A percentile compares a stretch with the other conserved stretches of the same genome.
Evolutionary conservation across 2,329 filamentous ascomycete species (phyloP).

Genomic region (Hymenoscyphus occultus): DNA sequence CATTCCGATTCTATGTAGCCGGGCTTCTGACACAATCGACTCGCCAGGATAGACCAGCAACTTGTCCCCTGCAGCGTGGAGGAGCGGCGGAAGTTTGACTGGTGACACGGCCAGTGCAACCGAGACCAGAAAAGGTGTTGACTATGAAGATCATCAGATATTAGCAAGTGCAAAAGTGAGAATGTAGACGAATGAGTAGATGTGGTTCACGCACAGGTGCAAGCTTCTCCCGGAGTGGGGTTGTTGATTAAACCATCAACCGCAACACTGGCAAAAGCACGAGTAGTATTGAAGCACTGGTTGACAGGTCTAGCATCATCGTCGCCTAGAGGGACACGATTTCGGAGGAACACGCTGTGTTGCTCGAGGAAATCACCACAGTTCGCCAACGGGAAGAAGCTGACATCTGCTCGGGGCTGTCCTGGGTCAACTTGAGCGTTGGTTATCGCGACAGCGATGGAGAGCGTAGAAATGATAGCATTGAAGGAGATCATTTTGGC

Average conservation of each 20-base stretch:
- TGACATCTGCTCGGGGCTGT: neutral
- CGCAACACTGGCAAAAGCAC: neutral
- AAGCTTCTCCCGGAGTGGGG: neutral
- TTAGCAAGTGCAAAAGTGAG: neutral
- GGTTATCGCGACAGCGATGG: neutral
- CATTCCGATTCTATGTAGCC: neutral
- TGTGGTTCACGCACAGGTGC: neutral
- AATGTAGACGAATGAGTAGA: neutral
- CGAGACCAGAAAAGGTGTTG: neutral
- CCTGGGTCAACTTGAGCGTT: neutral
- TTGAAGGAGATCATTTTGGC: conserved; percentile 2
- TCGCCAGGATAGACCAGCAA: neutral
- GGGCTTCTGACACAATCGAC: neutral
- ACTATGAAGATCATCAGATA: neutral
- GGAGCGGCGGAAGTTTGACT: neutral
- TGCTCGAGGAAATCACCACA: neutral
- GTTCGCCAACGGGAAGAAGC: neutral
- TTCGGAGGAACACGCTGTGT: neutral
- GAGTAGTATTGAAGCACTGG: neutral
- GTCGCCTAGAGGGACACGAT: neutral
- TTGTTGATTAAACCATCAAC: neutral
- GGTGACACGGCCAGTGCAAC: neutral
- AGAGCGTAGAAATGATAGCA: neutral
- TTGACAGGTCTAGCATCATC: neutral
- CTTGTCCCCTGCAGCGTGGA: neutral